Conservation (phyloP, 352 stramenopile species). For the Globisporangium nagaii region DNA sequence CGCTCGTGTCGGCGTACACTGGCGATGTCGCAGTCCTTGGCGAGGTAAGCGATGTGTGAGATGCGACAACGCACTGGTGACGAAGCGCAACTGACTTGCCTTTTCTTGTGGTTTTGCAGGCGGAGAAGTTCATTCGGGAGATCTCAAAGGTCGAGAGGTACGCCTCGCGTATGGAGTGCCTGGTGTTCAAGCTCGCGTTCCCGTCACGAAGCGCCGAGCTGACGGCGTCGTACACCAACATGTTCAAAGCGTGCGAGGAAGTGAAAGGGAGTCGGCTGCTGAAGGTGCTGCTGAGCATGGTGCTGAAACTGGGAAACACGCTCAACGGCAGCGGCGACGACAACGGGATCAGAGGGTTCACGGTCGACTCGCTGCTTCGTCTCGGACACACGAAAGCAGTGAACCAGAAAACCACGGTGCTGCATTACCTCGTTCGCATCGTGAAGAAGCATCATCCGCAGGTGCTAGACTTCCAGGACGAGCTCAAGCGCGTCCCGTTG, state of each 20-base stretch:
- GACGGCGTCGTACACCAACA: slow-evolving; percentile 59
- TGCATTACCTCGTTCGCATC: slow-evolving; percentile 97
- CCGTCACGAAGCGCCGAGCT: slow-evolving; percentile 78
- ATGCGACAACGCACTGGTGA: too few relatives aligned
- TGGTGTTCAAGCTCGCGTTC: slow-evolving; percentile 83
- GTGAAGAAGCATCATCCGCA: slow-evolving; percentile 93
- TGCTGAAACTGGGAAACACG: slow-evolving; percentile 96
- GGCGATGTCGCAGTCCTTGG: slow-evolving; percentile 60
- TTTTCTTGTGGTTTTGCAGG: slow-evolving; percentile 15
- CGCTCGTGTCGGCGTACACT: slow-evolving; percentile 72
- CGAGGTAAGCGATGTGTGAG: slow-evolving; percentile 33
- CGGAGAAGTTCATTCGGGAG: slow-evolving; percentile 87
- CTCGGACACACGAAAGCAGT: slow-evolving; percentile 93
- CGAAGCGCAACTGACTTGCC: background rate
- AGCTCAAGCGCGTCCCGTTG: slow-evolving; percentile 79
- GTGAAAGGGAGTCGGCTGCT: slow-evolving; percentile 90
- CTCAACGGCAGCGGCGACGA: slow-evolving; percentile 91
- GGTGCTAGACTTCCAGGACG: slow-evolving; percentile 89
- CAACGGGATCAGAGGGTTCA: slow-evolving; percentile 92
- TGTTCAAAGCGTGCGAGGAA: slow-evolving; percentile 91
- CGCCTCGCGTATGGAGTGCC: slow-evolving; percentile 55
- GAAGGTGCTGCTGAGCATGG: slow-evolving; percentile 94
- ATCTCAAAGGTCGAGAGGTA: slow-evolving; percentile 80
- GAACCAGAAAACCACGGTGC: slow-evolving; percentile 96
- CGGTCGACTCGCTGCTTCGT: slow-evolving; percentile 92